These are phyloP conservation scores for Rhamnella rubrinervis DNA, from an alignment of 331 rosid species.

Conservation along the genomic window DNA sequence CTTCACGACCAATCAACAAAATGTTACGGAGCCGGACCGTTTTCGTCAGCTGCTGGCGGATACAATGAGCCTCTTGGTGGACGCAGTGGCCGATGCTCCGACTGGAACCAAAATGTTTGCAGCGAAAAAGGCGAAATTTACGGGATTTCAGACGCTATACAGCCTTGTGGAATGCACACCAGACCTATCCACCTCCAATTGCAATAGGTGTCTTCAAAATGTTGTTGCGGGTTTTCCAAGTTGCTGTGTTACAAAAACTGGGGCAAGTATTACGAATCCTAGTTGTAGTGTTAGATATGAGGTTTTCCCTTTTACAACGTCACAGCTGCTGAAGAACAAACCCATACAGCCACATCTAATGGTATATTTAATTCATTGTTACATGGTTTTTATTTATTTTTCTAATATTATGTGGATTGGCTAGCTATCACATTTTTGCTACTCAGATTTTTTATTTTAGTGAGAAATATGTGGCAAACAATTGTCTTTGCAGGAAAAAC, in stretches of 20 bases:
- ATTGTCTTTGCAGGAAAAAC: slow-evolving; percentile 12
- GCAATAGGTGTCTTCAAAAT: slow-evolving; percentile 25
- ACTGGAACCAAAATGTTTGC: slow-evolving; percentile 16
- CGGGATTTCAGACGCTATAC: slow-evolving; percentile 19
- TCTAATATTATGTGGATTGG: too few relatives aligned
- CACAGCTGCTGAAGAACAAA: not conserved
- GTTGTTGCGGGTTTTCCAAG: too few relatives aligned
- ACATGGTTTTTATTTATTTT: too few relatives aligned
- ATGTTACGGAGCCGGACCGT: too few relatives aligned
- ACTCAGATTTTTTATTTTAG: too few relatives aligned
- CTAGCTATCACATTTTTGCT: too few relatives aligned
- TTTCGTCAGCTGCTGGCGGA: too few relatives aligned
- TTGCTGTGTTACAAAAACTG: too few relatives aligned
- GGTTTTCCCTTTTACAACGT: slow-evolving; percentile 31
- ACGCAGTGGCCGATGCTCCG: not conserved
- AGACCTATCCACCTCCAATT: slow-evolving; percentile 17
- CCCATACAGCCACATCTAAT: not conserved
- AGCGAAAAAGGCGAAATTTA: slow-evolving; percentile 23
- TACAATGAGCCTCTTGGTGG: slow-evolving; percentile 5
- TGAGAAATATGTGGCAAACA: too few relatives aligned
- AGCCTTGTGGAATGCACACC: slow-evolving; percentile 40
- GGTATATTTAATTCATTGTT: not conserved
- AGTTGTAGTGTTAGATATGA: slow-evolving; percentile 44
- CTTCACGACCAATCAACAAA: not conserved
- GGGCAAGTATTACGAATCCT: not conserved